phyloP scores from a whole-genome alignment of 2,329 filamentous ascomycete genomes.

The Nemania sp. region DNA sequence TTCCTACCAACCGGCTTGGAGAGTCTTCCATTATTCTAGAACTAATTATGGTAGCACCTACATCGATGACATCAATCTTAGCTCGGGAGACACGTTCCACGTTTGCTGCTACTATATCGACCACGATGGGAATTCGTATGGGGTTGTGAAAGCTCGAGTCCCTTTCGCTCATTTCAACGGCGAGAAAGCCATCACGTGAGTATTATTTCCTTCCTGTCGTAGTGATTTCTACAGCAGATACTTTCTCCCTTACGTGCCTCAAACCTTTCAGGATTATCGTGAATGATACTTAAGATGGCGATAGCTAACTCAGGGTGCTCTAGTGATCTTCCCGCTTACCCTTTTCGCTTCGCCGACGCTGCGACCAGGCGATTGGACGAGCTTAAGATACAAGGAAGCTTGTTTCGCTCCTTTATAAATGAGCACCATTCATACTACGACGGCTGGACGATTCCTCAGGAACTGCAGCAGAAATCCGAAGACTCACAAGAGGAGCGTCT shows the following conservation, averaged over 20 bases:
- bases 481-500: not conserved
- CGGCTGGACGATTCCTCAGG: not conserved
- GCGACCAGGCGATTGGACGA: not conserved
- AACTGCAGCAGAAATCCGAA: conserved; percentile 6
- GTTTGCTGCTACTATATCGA: conserved; percentile 59
- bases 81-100: conserved; percentile 45
- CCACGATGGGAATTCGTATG: conserved; percentile 55
- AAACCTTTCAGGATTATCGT: no score
- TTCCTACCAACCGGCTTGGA: not conserved
- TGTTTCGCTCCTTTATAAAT: conserved; percentile 5
- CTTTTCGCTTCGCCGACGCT: not conserved
- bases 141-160: conserved; percentile 55
- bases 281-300: no score
- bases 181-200: conserved; percentile 2
- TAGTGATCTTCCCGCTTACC: conserved; percentile 8
- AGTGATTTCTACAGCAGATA: no score
- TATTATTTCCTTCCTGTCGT: no score
- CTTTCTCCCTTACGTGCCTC: no score
- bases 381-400: conserved; percentile 3
- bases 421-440: conserved; percentile 8
- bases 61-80: not conserved
- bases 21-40: not conserved
- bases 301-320: no score
- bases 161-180: conserved; percentile 54
- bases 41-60: not conserved